These are phyloP conservation scores for Talaromyces adpressus DNA, from an alignment of 495 filamentous ascomycete genomes.

Conservation along the genomic window DNA sequence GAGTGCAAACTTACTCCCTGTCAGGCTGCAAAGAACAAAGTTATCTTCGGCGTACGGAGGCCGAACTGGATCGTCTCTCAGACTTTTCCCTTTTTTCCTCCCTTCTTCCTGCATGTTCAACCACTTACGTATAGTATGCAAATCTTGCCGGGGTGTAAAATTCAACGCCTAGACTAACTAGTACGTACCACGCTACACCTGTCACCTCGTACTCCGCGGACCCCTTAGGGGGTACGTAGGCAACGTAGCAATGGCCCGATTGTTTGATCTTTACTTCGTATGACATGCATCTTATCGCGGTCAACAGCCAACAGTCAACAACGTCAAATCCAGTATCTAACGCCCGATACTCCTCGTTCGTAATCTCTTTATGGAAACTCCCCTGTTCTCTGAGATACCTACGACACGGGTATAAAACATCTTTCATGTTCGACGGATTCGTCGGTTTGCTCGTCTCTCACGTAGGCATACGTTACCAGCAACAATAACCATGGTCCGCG, in stretches of 20 bases:
- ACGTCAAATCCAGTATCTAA: neutral
- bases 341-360: neutral
- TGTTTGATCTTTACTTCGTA: too few relatives aligned
- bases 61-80: neutral
- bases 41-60: neutral
- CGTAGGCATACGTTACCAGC: neutral
- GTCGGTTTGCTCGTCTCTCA: neutral
- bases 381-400: neutral
- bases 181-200: neutral
- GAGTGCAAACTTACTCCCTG: neutral
- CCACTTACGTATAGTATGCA: neutral
- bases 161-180: neutral
- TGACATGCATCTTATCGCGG: neutral
- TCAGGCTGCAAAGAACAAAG: neutral
- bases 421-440: neutral
- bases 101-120: neutral
- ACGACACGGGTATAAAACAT: neutral
- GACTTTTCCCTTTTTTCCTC: neutral
- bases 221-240: neutral
- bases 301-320: neutral
- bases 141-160: neutral
- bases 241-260: neutral
- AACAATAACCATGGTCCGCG: neutral
- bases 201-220: neutral
- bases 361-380: neutral